These are phyloP conservation scores for Tylopilus sp. DNA, from an alignment of 768 basidiomycete species.

Conservation along the genomic window DNA sequence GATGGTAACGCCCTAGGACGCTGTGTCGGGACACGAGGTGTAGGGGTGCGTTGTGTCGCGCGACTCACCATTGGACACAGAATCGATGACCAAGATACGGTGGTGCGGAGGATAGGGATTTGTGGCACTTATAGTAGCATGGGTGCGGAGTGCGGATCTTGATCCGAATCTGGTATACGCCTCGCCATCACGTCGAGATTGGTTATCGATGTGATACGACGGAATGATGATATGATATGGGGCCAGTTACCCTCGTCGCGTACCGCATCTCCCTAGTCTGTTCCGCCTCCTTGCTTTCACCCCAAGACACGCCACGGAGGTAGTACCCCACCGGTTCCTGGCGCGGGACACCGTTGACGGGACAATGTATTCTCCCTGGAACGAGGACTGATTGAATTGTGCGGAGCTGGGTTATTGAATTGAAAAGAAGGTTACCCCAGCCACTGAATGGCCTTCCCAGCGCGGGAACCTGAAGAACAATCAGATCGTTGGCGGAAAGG, in stretches of 20 bases:
- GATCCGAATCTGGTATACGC: conserved; percentile 53
- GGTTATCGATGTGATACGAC: conserved; percentile 31
- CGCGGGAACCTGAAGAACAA: conserved; percentile 12
- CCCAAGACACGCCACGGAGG: too few relatives aligned
- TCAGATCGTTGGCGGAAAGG: conserved; percentile 3
- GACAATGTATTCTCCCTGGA: not conserved
- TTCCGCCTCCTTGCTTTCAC: not conserved
- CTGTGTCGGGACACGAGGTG: not conserved
- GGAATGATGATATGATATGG: conserved; percentile 13
- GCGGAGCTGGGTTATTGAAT: conserved; percentile 18
- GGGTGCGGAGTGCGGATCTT: conserved; percentile 69
- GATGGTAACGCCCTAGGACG: conserved; percentile 65
- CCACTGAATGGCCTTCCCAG: conserved; percentile 17
- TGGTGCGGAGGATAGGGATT: conserved; percentile 22
- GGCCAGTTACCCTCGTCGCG: conserved; percentile 7
- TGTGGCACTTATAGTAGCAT: conserved; percentile 40
- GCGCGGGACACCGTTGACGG: not conserved
- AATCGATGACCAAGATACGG: conserved; percentile 28
- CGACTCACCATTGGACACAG: conserved; percentile 31
- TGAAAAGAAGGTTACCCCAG: conserved; percentile 24
- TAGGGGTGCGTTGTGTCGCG: not conserved
- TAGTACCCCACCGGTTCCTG: not conserved
- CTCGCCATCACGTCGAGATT: conserved; percentile 17
- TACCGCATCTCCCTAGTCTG: conserved; percentile 3
- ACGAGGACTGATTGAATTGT: not conserved